phyloP scores from a whole-genome alignment of 176 grass and related monocot species.

The Hsuehochloa calcarea region DNA sequence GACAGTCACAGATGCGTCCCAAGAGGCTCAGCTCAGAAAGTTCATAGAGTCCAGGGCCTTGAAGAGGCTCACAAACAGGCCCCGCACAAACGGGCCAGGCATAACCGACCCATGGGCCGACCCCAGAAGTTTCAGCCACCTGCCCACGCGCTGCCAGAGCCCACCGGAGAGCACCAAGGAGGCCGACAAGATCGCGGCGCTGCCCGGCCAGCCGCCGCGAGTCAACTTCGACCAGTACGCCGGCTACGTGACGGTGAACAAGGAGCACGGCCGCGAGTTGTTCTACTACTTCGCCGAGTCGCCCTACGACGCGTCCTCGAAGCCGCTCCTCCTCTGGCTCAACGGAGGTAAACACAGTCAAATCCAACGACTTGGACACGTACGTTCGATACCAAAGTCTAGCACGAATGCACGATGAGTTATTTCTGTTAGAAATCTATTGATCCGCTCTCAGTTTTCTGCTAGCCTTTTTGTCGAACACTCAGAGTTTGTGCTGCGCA shows the following conservation, averaged over 20 bases:
- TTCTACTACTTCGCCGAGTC: constrained; percentile 74
- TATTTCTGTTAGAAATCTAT: no score
- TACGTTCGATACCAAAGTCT: no score
- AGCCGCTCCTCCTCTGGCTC: constrained; percentile 55
- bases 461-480: no score
- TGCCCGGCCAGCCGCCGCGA: constrained; percentile 58
- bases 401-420: no score
- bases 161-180: constrained; percentile 34
- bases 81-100: no score
- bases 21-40: no score
- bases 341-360: constrained; percentile 33
- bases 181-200: constrained; percentile 45
- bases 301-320: constrained; percentile 32
- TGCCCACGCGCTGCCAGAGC: not conserved
- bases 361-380: no score
- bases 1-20: no score
- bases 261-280: constrained; percentile 48
- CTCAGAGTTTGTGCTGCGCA: no score
- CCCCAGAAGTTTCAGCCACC: not conserved
- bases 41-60: no score
- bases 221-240: constrained; percentile 61
- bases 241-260: constrained; percentile 52
- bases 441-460: no score
- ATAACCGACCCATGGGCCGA: not conserved
- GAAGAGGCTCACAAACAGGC: no score